phyloP scores from a whole-genome alignment of 2,329 filamentous ascomycete genomes.

The Colletotrichum tropicale region DNA sequence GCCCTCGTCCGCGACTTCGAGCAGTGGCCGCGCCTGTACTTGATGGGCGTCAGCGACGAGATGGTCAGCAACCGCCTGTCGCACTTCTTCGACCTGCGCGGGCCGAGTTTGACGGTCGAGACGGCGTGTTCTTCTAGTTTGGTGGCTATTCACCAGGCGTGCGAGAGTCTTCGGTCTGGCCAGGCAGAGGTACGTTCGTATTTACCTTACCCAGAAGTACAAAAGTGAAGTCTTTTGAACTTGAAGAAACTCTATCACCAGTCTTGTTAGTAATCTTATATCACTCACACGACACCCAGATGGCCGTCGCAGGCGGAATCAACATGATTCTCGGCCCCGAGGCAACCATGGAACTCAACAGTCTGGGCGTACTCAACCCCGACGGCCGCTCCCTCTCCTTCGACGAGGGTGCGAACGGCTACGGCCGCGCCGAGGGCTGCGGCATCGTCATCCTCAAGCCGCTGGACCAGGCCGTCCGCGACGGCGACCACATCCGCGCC shows the following conservation, averaged over 20 bases:
- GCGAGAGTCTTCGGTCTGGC: slow-evolving; percentile 25
- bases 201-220: too few relatives aligned
- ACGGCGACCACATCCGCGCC: slow-evolving; percentile 41
- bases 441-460: slow-evolving; percentile 46
- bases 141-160: slow-evolving; percentile 48
- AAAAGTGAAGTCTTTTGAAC: too few relatives aligned
- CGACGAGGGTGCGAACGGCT: not conserved
- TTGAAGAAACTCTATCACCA: slow-evolving; percentile 16
- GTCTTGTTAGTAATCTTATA: not conserved
- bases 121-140: slow-evolving; percentile 55
- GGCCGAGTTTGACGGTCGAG: slow-evolving; percentile 52
- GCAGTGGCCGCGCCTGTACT: slow-evolving; percentile 38
- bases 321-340: not conserved
- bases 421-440: slow-evolving; percentile 5
- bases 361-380: slow-evolving; percentile 35
- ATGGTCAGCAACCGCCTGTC: slow-evolving; percentile 48
- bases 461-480: slow-evolving; percentile 43
- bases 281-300: slow-evolving; percentile 3
- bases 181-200: slow-evolving; percentile 25
- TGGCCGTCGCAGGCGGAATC: not conserved
- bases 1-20: slow-evolving; percentile 29
- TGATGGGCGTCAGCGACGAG: slow-evolving; percentile 38
- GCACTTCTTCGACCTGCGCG: slow-evolving; percentile 50
- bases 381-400: slow-evolving; percentile 27
- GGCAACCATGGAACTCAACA: slow-evolving; percentile 2